Conservation (phyloP, 495 filamentous ascomycete genomes). For the Hypoxylon perforatum region DNA sequence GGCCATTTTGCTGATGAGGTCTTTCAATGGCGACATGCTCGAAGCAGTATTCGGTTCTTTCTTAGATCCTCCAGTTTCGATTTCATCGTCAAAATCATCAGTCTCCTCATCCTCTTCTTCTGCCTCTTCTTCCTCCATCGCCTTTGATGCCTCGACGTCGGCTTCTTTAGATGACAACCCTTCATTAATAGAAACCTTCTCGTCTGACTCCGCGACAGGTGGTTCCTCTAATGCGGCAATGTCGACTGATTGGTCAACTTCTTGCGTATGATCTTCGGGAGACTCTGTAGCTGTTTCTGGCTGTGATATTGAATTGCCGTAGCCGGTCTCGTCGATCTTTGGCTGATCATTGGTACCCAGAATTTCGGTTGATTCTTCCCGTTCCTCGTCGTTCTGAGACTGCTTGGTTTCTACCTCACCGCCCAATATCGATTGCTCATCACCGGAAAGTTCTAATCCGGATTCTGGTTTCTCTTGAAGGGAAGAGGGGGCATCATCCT, state of each 20-base stretch:
- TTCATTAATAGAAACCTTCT: constrained; percentile 1
- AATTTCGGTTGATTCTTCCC: constrained; percentile 25
- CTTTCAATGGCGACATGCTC: constrained; percentile 39
- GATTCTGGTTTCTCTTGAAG: background rate
- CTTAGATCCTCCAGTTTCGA: constrained; percentile 41
- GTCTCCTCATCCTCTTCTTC: constrained; percentile 38
- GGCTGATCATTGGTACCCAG: background rate
- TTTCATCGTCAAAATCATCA: constrained; percentile 36
- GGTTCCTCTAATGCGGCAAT: background rate
- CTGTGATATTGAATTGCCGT: constrained; percentile 12
- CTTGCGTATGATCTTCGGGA: constrained; percentile 7
- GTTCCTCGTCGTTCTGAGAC: constrained; percentile 25
- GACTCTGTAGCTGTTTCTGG: background rate
- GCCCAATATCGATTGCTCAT: constrained; percentile 21
- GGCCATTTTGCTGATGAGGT: constrained; percentile 40
- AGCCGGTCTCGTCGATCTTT: background rate
- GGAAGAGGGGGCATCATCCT: constrained; percentile 11
- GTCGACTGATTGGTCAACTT: background rate
- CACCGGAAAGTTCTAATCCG: constrained; percentile 5
- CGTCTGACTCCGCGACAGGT: background rate
- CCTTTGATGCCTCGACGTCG: background rate
- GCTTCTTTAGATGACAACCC: background rate
- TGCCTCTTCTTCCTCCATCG: constrained; percentile 37
- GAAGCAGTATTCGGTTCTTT: constrained; percentile 30
- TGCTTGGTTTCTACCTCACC: constrained; percentile 20